phyloP scores from a whole-genome alignment of 331 rosid genomes.

The Quercus phellos region DNA sequence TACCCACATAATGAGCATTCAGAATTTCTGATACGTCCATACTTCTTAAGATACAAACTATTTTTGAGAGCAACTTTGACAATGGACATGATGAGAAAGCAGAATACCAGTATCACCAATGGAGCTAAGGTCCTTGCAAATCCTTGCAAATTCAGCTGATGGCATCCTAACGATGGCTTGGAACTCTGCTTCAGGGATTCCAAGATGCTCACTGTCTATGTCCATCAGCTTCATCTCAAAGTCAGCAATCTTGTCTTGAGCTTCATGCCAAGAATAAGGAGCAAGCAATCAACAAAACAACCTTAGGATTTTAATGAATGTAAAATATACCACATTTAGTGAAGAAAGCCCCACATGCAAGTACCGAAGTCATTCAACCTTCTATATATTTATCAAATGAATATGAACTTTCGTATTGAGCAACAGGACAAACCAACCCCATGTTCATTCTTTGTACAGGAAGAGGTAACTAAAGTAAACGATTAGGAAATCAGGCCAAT shows the following conservation, averaged over 20 bases:
- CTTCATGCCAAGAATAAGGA: slow-evolving; percentile 28
- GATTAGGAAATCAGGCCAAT: neutral
- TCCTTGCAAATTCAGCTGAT: slow-evolving; percentile 76
- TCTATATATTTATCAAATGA: neutral
- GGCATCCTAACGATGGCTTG: slow-evolving; percentile 95
- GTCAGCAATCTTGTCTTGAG: slow-evolving; percentile 80
- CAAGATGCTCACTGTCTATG: slow-evolving; percentile 95
- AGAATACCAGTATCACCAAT: slow-evolving; percentile 83
- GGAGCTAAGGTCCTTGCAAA: slow-evolving; percentile 82
- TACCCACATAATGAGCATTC: neutral
- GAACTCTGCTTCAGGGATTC: slow-evolving; percentile 91
- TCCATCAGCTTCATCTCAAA: slow-evolving; percentile 99
- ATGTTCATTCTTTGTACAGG: neutral
- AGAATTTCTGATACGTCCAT: neutral
- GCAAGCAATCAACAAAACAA: neutral
- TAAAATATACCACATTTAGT: neutral
- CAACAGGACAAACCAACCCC: neutral
- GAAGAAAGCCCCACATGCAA: neutral
- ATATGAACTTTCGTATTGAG: neutral
- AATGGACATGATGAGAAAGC: neutral
- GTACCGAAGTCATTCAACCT: neutral
- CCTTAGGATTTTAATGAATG: neutral
- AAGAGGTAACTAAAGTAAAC: neutral
- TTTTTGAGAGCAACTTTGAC: neutral
- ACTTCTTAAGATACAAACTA: no score